phyloP scores from a whole-genome alignment of 305 asterid species.

The Fraxinus platypoda region DNA sequence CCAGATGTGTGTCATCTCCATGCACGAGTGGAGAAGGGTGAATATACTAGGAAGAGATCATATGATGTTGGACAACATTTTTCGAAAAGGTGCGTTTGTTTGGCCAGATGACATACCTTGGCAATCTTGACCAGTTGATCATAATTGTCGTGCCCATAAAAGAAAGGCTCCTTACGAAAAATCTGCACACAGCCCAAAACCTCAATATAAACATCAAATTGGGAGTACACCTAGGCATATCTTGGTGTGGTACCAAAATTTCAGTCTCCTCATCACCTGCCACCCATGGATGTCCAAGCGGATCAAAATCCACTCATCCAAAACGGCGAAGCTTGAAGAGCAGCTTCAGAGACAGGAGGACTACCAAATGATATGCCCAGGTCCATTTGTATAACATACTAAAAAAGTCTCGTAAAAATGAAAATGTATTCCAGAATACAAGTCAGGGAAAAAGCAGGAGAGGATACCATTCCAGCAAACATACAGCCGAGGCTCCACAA shows the following conservation, averaged over 20 bases:
- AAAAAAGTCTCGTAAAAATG: background rate
- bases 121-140: constrained; percentile 54
- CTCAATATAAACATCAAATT: constrained; percentile 26
- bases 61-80: background rate
- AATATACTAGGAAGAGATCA: background rate
- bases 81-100: background rate
- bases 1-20: background rate
- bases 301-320: constrained; percentile 19
- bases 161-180: constrained; percentile 49
- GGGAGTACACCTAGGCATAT: constrained; percentile 6
- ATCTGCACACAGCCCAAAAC: constrained; percentile 36
- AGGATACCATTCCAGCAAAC: constrained; percentile 67
- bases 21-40: background rate
- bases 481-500: constrained; percentile 75
- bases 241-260: background rate
- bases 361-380: constrained; percentile 14
- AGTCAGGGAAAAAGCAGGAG: background rate
- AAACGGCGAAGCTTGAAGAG: background rate
- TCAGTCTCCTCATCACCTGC: constrained; percentile 12
- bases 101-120: constrained; percentile 29
- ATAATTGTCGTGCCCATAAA: constrained; percentile 47
- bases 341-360: constrained; percentile 4
- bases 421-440: background rate
- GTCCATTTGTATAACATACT: constrained; percentile 1
- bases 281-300: constrained; percentile 26